phyloP scores from a whole-genome alignment of 2,329 filamentous ascomycete species.

The Lachnellula hyalina region DNA sequence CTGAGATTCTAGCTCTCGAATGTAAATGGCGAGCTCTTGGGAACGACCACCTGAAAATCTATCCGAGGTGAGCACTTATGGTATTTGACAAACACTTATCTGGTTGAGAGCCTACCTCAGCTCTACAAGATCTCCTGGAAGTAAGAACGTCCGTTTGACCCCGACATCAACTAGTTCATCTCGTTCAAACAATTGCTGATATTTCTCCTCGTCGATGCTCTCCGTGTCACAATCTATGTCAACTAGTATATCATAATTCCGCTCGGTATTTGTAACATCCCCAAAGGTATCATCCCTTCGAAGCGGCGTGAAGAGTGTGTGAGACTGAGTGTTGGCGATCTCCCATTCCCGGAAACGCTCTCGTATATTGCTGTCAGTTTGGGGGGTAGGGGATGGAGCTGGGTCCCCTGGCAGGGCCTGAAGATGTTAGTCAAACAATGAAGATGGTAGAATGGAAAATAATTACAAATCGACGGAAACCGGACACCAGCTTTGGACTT shows the following conservation, averaged over 20 bases:
- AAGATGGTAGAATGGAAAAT: not conserved
- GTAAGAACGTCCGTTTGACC: conserved; percentile 24
- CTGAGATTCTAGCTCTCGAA: conserved; percentile 36
- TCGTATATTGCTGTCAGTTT: conserved; percentile 25
- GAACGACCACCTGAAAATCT: conserved; percentile 13
- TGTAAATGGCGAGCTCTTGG: conserved; percentile 42
- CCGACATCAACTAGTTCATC: conserved; percentile 43
- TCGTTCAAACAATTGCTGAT: conserved; percentile 10
- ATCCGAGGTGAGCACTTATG: conserved; percentile 7
- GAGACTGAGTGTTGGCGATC: conserved; percentile 29
- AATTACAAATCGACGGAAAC: not conserved
- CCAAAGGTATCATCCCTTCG: not conserved
- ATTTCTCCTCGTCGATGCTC: not conserved
- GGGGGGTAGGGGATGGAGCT: not conserved
- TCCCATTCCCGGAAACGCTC: conserved; percentile 39
- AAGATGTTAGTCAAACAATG: not conserved
- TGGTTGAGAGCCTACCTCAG: conserved; percentile 20
- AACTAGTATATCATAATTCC: not conserved
- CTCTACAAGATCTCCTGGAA: conserved; percentile 32
- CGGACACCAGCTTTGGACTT: not conserved
- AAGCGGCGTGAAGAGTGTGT: not conserved
- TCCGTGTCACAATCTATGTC: not conserved
- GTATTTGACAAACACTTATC: not conserved
- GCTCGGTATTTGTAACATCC: not conserved
- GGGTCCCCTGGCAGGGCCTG: not conserved